Conservation (phyloP, 208 protist genomes). For the Leishmania martiniquensis region DNA sequence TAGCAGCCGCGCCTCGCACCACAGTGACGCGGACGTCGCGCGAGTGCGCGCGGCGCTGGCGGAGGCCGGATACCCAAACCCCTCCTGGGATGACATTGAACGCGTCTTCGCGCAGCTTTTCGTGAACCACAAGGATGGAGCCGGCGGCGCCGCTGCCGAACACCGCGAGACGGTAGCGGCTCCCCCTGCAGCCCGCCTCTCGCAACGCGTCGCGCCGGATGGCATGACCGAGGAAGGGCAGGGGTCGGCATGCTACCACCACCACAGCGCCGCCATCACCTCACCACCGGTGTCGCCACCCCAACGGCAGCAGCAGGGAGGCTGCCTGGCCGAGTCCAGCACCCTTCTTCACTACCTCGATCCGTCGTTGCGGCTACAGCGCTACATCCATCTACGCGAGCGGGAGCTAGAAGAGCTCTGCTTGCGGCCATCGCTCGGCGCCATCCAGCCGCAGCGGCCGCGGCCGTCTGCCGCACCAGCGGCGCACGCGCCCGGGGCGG, state of each 20-base stretch:
- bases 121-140: neutral
- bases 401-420: slow-evolving; percentile 44
- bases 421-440: neutral
- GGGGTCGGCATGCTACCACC: neutral
- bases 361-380: slow-evolving; percentile 56
- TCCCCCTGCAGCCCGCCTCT: neutral
- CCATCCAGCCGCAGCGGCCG: neutral
- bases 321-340: neutral
- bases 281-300: neutral
- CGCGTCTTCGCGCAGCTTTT: slow-evolving; percentile 55
- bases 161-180: neutral
- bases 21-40: slow-evolving; percentile 39
- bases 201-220: neutral
- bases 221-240: neutral
- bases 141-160: neutral
- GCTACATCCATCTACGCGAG: slow-evolving; percentile 64
- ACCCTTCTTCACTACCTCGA: slow-evolving; percentile 36
- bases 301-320: neutral
- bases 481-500: neutral
- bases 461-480: neutral
- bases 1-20: neutral
- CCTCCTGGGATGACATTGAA: slow-evolving; percentile 57
- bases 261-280: neutral
- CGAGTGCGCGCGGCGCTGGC: slow-evolving; percentile 48
- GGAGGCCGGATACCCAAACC: slow-evolving; percentile 56